Evolutionary conservation across 2,329 filamentous ascomycete species (phyloP).

Genomic region (Diaporthe batatas): DNA sequence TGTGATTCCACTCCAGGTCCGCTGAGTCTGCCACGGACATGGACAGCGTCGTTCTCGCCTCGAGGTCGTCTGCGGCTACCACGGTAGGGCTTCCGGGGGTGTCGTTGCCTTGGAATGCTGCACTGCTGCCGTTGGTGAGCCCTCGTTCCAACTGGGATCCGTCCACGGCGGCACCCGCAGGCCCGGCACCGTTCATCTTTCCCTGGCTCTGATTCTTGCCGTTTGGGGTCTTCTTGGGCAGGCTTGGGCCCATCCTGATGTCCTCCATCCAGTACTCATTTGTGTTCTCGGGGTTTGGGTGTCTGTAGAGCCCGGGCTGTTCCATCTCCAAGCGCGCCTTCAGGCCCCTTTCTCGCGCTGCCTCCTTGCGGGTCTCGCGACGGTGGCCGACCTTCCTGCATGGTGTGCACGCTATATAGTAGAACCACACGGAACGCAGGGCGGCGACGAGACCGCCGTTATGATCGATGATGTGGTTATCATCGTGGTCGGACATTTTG

Average conservation of each 20-base stretch:
- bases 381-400: conserved; percentile 80
- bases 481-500: conserved; percentile 41
- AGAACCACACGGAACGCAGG: conserved; percentile 83
- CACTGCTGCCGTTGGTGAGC: conserved; percentile 48
- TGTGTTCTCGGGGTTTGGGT: conserved; percentile 86
- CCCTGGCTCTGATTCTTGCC: conserved; percentile 72
- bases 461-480: conserved; percentile 36
- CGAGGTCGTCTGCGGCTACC: conserved; percentile 58
- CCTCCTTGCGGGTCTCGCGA: conserved; percentile 78
- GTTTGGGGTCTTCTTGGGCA: conserved; percentile 70
- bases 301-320: conserved; percentile 80
- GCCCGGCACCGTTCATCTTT: conserved; percentile 69
- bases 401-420: conserved; percentile 81
- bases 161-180: conserved; percentile 56
- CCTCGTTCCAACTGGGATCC: conserved; percentile 51
- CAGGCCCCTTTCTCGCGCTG: conserved; percentile 75
- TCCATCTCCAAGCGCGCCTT: conserved; percentile 75
- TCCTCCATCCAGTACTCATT: conserved; percentile 93
- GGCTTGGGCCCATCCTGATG: conserved; percentile 83
- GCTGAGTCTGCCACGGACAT: conserved; percentile 54
- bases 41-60: conserved; percentile 55
- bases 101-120: conserved; percentile 52
- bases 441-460: conserved; percentile 61
- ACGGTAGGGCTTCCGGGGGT: conserved; percentile 59
- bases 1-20: conserved; percentile 76